A percentile compares a stretch with the other conserved stretches of the same genome.
Conservation (phyloP, 768 basidiomycete genomes). For the Pseudohyphozyma bogoriensis region DNA sequence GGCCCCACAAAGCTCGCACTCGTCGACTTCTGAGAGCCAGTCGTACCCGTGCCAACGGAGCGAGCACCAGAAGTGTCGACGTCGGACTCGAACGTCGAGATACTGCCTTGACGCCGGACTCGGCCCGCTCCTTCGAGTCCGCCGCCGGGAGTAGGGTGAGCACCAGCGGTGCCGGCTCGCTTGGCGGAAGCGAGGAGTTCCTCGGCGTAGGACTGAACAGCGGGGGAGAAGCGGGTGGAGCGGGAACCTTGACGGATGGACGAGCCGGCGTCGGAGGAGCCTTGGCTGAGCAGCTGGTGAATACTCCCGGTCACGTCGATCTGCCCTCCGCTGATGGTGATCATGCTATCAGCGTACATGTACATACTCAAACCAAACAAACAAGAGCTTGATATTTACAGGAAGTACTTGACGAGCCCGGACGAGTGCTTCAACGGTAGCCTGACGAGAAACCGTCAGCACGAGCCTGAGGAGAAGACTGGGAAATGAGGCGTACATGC, state of each 20-base stretch:
- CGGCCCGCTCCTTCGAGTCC: not conserved
- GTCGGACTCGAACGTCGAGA: not conserved
- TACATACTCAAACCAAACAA: not conserved
- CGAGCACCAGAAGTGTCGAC: not conserved
- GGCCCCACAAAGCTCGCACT: not conserved
- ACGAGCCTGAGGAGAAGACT: not conserved
- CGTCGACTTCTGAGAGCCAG: not conserved
- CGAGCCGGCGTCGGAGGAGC: not conserved
- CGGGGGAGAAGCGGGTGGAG: not conserved
- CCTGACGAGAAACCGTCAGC: not conserved
- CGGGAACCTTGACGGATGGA: not conserved
- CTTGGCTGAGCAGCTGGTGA: not conserved
- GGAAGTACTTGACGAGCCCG: slow-evolving; percentile 14
- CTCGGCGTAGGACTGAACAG: not conserved
- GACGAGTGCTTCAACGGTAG: slow-evolving; percentile 17
- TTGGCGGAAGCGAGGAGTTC: not conserved
- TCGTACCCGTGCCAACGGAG: not conserved
- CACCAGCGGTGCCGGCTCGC: not conserved
- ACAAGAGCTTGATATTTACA: not conserved
- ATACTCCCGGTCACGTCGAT: not conserved
- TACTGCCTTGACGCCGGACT: not conserved
- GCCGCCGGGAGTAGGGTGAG: not conserved
- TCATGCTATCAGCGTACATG: not conserved
- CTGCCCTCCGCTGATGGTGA: not conserved
- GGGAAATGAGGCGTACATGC: not conserved